Conservation (phyloP, 257 asterid genomes). For the Solanum okadae region DNA sequence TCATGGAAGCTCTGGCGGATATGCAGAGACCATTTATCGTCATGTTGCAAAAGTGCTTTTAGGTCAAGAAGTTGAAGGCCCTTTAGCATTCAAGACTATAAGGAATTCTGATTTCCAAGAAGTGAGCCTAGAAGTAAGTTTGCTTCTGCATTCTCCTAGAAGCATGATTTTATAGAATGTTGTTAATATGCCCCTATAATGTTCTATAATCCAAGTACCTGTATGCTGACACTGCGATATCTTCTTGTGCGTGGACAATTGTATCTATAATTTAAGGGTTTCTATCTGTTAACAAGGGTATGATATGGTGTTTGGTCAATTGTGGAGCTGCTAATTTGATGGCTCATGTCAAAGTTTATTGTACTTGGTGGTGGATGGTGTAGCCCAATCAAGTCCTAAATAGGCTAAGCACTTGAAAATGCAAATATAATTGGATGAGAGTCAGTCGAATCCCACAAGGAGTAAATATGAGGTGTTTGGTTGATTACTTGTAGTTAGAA, state of each 20-base stretch:
- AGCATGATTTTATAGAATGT: not conserved
- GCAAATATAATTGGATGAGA: not conserved
- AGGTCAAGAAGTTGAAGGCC: conserved; percentile 55
- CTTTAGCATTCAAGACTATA: conserved; percentile 62
- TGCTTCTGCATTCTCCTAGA: not conserved
- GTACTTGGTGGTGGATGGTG: not conserved
- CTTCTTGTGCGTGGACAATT: not conserved
- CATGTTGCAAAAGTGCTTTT: conserved; percentile 65
- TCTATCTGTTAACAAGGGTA: not conserved
- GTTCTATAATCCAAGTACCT: not conserved
- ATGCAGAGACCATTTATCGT: conserved; percentile 78
- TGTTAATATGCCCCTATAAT: not conserved
- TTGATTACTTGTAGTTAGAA: not conserved
- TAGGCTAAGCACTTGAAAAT: not conserved
- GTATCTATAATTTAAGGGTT: not conserved
- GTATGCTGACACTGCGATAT: not conserved
- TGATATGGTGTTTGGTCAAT: not conserved
- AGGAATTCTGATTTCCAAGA: conserved; percentile 89
- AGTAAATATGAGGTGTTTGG: not conserved
- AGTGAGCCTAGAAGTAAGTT: conserved; percentile 75
- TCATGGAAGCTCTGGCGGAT: conserved; percentile 93
- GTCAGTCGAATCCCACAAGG: not conserved
- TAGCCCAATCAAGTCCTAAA: not conserved
- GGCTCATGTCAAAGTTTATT: not conserved
- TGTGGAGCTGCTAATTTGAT: not conserved